Evolutionary conservation across 2,329 filamentous ascomycete species (phyloP), one percentile per base, ranked within the genome.

Genomic region (Anthostomella pinea): DNA sequence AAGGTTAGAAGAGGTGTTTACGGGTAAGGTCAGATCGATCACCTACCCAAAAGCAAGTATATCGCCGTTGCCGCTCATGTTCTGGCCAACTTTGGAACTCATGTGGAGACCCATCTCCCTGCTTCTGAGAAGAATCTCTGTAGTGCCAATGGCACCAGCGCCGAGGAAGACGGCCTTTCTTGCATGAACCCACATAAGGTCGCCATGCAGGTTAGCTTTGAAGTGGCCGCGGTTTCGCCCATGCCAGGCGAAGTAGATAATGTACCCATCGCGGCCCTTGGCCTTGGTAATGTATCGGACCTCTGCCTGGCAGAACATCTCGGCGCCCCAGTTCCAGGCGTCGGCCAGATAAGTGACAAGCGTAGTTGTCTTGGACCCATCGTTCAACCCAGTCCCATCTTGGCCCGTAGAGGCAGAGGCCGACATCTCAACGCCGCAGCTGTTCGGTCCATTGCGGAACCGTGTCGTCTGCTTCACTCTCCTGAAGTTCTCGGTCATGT

Each of bases 261-360:
- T 65, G 54, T 83, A 85, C 2, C 81, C 80, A 10, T 71, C 69
- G 4, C 62, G 59, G 1, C 57, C 54, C 2, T 64, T 65, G 26
- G 70, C 68, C 53, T 78, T 73, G 37, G 75, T 70, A 33, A 85
- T 65, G 50, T 83, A 75, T 28, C 76, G 68, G 2, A 84, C 81
- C 55, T 85, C 79, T 42, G 79, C 80, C 48, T 80, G 73, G 57
- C 81, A 85, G 45, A 85, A 85, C 58, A 85, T 76, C 51, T 85
- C 80, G 9, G 81, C 78, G 7, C 81, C 82, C 78, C 79, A 82
- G 50, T 83, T 82, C 81, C 80, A 85, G 2, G 82, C 80, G 56
- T 85, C 81, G 6, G 77, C 70, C 6, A 85, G 63, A 49, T 85
- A 85, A 1, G 81, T 85, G 23, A 82, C 77, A 2, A 80, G 65